Conservation (phyloP, 257 asterid genomes). For the Henckelia pumila region DNA sequence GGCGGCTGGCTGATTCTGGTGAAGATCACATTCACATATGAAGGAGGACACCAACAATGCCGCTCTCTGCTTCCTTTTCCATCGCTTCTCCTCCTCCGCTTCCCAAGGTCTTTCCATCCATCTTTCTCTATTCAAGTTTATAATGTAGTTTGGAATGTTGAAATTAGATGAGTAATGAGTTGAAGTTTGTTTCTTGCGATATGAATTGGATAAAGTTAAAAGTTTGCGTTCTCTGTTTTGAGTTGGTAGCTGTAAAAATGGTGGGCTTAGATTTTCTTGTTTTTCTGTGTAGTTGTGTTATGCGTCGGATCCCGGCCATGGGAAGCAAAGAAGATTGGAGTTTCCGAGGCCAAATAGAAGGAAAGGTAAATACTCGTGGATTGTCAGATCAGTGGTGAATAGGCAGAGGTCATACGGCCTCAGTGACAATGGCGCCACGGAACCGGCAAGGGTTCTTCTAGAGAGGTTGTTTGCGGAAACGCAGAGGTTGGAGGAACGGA, state of each 20-base stretch:
- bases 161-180: no score
- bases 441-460: conserved; percentile 70
- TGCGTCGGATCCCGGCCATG: conserved; percentile 24
- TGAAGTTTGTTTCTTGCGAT: no score
- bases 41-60: no score
- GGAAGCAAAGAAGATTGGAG: conserved; percentile 42
- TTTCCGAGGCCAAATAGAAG: conserved; percentile 32
- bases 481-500: conserved; percentile 78
- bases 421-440: conserved; percentile 55
- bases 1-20: no score
- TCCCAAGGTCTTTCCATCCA: no score
- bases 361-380: conserved; percentile 32
- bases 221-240: no score
- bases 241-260: background rate
- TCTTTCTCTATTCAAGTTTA: no score
- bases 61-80: no score
- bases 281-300: conserved; percentile 37
- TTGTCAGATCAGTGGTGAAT: conserved; percentile 53
- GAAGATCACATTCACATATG: no score
- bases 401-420: conserved; percentile 46
- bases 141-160: no score
- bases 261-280: background rate
- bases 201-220: no score
- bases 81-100: no score
- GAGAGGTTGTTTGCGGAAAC: conserved; percentile 78